Conservation (phyloP, 345 rosid genomes). For the Stellera chamaejasme region DNA sequence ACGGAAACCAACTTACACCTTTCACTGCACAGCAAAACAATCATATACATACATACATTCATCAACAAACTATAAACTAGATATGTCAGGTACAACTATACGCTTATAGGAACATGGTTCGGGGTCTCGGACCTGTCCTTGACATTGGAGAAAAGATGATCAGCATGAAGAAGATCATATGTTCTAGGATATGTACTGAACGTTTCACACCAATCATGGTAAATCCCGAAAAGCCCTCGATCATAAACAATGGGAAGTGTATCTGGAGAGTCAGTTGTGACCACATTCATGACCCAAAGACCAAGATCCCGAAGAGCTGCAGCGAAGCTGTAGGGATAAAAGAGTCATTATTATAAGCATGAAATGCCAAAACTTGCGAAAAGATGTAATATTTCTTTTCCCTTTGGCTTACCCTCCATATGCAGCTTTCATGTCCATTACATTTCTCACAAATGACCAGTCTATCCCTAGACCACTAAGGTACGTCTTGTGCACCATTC, state of each 20-base stretch:
- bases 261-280: constrained; percentile 79
- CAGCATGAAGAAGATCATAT: constrained; percentile 93
- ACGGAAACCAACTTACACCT: constrained; percentile 73
- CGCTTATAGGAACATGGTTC: background rate
- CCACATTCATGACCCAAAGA: constrained; percentile 95
- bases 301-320: constrained; percentile 78
- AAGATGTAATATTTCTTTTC: background rate
- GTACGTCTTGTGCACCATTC: constrained; percentile 78
- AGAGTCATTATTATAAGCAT: constrained; percentile 8
- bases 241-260: constrained; percentile 87
- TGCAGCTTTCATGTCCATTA: constrained; percentile 94
- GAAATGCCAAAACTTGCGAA: background rate
- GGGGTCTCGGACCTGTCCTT: constrained; percentile 43
- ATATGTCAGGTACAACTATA: background rate
- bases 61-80: constrained; percentile 2
- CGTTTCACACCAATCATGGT: constrained; percentile 98
- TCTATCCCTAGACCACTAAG: constrained; percentile 74
- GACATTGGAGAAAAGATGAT: constrained; percentile 85
- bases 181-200: constrained; percentile 96
- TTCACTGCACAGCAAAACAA: background rate
- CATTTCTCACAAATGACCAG: constrained; percentile 81
- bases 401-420: constrained; percentile 77
- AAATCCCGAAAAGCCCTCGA: constrained; percentile 86
- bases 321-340: constrained; percentile 58
- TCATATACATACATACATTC: background rate